These are phyloP conservation scores for Naganishia liquefaciens DNA, from an alignment of 1,284 basidiomycete genomes.

Conservation along the genomic window DNA sequence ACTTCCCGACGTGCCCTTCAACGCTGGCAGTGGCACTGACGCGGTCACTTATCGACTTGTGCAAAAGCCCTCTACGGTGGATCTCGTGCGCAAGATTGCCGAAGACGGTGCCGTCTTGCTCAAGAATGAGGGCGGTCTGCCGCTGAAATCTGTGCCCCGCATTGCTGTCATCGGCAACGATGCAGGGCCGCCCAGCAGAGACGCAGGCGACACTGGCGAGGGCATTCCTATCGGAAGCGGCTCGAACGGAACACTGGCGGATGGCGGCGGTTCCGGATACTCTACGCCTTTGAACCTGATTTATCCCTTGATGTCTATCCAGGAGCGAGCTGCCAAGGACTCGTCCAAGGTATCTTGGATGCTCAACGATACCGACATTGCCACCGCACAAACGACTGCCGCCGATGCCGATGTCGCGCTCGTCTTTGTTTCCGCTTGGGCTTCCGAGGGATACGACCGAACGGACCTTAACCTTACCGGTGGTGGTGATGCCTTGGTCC, in stretches of 20 bases:
- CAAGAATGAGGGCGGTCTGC: constrained; percentile 32
- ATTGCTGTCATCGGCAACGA: constrained; percentile 41
- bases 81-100: constrained; percentile 40
- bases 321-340: constrained; percentile 30
- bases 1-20: constrained; percentile 57
- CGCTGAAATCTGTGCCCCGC: constrained; percentile 20
- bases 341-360: constrained; percentile 11
- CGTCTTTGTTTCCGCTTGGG: constrained; percentile 35
- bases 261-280: constrained; percentile 26
- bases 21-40: constrained; percentile 41
- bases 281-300: constrained; percentile 22
- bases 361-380: constrained; percentile 32
- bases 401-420: constrained; percentile 32
- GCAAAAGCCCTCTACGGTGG: constrained; percentile 38
- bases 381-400: constrained; percentile 14
- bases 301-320: constrained; percentile 28
- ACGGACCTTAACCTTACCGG: constrained; percentile 7
- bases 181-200: constrained; percentile 25
- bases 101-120: constrained; percentile 32
- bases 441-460: constrained; percentile 34
- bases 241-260: constrained; percentile 40
- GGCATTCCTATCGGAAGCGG: constrained; percentile 42
- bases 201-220: constrained; percentile 16
- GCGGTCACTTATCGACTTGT: constrained; percentile 47
- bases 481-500: constrained; percentile 24